phyloP scores from a whole-genome alignment of 352 stramenopile species.

The Stephanocyclus meneghinianus region DNA sequence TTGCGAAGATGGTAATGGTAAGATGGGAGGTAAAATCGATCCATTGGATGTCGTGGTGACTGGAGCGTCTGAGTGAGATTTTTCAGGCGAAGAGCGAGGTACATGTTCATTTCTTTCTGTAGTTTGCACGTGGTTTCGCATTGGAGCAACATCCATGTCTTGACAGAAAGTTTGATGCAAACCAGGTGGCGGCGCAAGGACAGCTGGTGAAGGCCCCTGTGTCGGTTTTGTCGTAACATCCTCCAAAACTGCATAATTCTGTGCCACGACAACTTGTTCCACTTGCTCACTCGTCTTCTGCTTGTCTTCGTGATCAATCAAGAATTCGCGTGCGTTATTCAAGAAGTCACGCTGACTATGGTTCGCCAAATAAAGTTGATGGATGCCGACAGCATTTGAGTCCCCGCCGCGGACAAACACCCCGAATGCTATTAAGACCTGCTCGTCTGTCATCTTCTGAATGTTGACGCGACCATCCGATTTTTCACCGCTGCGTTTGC shows the following conservation, averaged over 20 bases:
- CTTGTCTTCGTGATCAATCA: constrained; percentile 28
- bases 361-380: constrained; percentile 44
- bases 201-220: background rate
- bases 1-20: constrained; percentile 20
- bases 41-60: background rate
- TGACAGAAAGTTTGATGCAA: background rate
- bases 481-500: background rate
- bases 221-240: background rate
- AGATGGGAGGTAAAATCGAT: constrained; percentile 26
- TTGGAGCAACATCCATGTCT: constrained; percentile 5
- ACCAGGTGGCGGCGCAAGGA: constrained; percentile 5
- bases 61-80: constrained; percentile 5
- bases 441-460: constrained; percentile 36
- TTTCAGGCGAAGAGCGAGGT: constrained; percentile 20
- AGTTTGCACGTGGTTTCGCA: constrained; percentile 3
- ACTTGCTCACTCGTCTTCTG: background rate
- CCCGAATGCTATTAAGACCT: constrained; percentile 53
- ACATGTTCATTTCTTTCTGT: background rate
- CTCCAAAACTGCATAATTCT: background rate
- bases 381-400: constrained; percentile 30
- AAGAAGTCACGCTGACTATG: constrained; percentile 41
- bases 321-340: constrained; percentile 34
- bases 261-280: background rate
- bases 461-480: constrained; percentile 5
- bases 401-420: constrained; percentile 42